Percentiles rank a stretch among this genome's conserved stretches.
These are phyloP conservation scores for Knufia petricola DNA, from an alignment of 2,329 filamentous ascomycete species.

Conservation along the genomic window DNA sequence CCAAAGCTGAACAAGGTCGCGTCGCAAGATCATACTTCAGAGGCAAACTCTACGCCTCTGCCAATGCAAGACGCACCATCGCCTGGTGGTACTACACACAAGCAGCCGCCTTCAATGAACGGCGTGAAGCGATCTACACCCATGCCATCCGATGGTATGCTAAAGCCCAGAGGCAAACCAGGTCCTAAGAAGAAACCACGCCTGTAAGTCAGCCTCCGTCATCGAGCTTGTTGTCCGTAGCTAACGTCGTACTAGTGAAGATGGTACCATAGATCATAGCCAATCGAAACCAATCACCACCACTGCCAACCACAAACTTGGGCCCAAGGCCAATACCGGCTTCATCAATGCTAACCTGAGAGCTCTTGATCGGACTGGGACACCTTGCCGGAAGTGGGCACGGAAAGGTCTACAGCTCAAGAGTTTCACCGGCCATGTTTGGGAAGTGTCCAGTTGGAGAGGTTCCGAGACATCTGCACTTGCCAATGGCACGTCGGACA, in stretches of 20 bases:
- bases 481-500: conserved; percentile 33
- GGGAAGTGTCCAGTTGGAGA: conserved; percentile 75
- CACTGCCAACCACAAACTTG: conserved; percentile 62
- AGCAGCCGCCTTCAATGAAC: conserved; percentile 64
- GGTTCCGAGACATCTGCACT: conserved; percentile 39
- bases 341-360: conserved; percentile 95
- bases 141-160: conserved; percentile 45
- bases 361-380: conserved; percentile 82
- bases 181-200: conserved; percentile 94
- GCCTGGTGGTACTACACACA: conserved; percentile 52
- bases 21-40: conserved; percentile 29
- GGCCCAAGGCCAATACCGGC: conserved; percentile 91
- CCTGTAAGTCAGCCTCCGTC: conserved; percentile 56
- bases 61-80: conserved; percentile 34
- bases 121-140: conserved; percentile 50
- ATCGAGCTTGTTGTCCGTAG: background rate
- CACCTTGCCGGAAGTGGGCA: conserved; percentile 86
- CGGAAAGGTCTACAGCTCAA: conserved; percentile 75
- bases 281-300: conserved; percentile 37
- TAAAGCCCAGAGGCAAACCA: conserved; percentile 75
- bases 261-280: conserved; percentile 38
- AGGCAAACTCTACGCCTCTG: conserved; percentile 30
- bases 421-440: conserved; percentile 80
- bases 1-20: conserved; percentile 35
- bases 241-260: conserved; percentile 33